Evolutionary conservation across 345 rosid species (phyloP), one percentile per base, ranked within the genome.

Genomic region (Lumnitzera littorea): DNA sequence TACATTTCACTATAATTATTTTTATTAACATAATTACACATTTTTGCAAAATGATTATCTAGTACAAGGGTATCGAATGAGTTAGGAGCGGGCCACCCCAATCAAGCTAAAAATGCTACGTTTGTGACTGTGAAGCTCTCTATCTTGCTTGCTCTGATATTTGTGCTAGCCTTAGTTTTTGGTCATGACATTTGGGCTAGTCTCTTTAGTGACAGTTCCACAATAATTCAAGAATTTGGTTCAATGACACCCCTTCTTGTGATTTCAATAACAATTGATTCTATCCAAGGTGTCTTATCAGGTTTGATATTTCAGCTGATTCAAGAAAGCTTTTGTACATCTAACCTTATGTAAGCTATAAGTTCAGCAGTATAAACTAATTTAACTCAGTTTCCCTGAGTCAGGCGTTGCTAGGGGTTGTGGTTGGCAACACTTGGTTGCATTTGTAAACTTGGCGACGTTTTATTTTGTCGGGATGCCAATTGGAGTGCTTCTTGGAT

Each of bases 41-140:
- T 36, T 36, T 5, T 36, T 36, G 43, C 31, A 36, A 36, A 2
- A 36, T 36, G 43, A 20, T 50, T 6, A 13, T 62, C 57, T 66
- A 89, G 98, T 74, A 89, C 98, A 12, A 85, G 92, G 57, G 91
- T 89, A 61, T 85, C 96, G 1, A 89, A 91, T 48, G 92, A 87
- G 61, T 55, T 87, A 58, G 98, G 94, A 71, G 91, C 96, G 0
- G 92, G 70, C 56, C 76, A 73, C 23, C 55, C 80, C 12, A 51
- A 57, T 15, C 55, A 47, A 36, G 94, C 91, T 15, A 84, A 82
- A 65, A 75, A 62, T 13, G 91, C 89, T 14, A 81, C 75, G 75
- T 49, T 11, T 0, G 75, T 79, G 56, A 66, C 81, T 24, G 48
- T 86, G 16, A 79, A 79, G 71, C 76, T 89, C 63, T 73, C 88